phyloP scores from a whole-genome alignment of 192 early-diverging fungal genomes.

The Chytriomyces confervae region DNA sequence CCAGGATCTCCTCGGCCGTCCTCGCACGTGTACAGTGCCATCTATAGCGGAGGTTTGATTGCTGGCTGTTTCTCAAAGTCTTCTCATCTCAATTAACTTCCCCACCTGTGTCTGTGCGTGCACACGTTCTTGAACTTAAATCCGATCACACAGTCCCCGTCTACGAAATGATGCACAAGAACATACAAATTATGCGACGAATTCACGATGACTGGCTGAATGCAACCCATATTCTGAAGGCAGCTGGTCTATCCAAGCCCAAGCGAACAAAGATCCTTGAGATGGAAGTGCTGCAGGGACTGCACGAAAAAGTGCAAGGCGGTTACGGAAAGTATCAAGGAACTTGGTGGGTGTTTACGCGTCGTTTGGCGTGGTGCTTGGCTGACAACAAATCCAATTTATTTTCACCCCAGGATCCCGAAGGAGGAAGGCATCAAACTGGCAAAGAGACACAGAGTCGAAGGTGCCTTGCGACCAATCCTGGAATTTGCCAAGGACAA shows the following conservation, averaged over 20 bases:
- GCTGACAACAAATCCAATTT: no score
- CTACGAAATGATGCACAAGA: constrained; percentile 79
- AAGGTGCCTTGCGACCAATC: constrained; percentile 38
- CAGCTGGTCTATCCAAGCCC: constrained; percentile 84
- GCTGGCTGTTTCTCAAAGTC: no score
- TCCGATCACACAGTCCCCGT: constrained; percentile 49
- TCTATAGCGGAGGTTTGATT: constrained; percentile 41
- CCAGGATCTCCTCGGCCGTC: neutral
- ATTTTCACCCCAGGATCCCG: constrained; percentile 25
- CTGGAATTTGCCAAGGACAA: constrained; percentile 41
- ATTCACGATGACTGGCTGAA: constrained; percentile 83
- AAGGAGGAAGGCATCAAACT: constrained; percentile 29
- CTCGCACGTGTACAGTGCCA: constrained; percentile 47
- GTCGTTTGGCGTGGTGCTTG: no score
- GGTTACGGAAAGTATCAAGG: constrained; percentile 96
- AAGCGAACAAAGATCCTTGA: constrained; percentile 88
- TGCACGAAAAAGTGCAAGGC: constrained; percentile 94
- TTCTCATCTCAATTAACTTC: no score
- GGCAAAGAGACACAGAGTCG: constrained; percentile 43
- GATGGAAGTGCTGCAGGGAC: constrained; percentile 76
- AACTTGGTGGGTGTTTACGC: constrained; percentile 63
- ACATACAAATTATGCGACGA: constrained; percentile 75
- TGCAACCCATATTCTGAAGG: constrained; percentile 92
- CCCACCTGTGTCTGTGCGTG: no score
- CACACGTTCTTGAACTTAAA: no score